Conservation (phyloP, 1,139 yeast species). For the Diutina sp. region DNA sequence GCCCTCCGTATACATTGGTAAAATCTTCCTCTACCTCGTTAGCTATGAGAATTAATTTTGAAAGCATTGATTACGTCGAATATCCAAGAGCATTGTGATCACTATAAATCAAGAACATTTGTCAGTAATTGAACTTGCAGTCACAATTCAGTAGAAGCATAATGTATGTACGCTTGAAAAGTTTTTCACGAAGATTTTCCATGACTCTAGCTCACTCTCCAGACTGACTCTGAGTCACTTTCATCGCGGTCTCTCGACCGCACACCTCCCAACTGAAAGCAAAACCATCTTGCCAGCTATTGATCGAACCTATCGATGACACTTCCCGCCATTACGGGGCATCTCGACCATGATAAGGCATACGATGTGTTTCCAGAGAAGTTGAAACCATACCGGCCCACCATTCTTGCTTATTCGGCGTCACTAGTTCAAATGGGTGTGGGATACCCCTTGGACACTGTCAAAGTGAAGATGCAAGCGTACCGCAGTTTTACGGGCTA, state of each 20-base stretch:
- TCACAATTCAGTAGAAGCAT: no score
- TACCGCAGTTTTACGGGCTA: conserved; percentile 45
- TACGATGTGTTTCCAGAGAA: conserved; percentile 36
- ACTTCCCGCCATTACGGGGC: conserved; percentile 33
- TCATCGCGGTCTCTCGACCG: background rate
- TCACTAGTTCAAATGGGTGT: conserved; percentile 54
- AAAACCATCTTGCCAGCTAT: background rate
- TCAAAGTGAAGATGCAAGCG: conserved; percentile 79
- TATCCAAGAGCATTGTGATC: no score
- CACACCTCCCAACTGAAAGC: background rate
- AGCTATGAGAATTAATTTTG: no score
- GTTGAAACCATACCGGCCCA: conserved; percentile 43
- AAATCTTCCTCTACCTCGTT: no score
- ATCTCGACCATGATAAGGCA: conserved; percentile 22
- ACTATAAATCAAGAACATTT: no score
- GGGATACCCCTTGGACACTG: conserved; percentile 80
- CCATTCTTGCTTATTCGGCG: conserved; percentile 50
- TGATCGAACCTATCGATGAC: background rate
- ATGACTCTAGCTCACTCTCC: background rate
- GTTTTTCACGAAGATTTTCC: background rate
- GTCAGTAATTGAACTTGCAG: no score
- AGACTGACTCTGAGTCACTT: background rate
- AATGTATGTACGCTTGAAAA: background rate
- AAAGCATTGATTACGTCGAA: no score
- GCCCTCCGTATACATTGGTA: no score